Conservation (phyloP, 352 stramenopile genomes). For the Globisporangium emineosum region DNA sequence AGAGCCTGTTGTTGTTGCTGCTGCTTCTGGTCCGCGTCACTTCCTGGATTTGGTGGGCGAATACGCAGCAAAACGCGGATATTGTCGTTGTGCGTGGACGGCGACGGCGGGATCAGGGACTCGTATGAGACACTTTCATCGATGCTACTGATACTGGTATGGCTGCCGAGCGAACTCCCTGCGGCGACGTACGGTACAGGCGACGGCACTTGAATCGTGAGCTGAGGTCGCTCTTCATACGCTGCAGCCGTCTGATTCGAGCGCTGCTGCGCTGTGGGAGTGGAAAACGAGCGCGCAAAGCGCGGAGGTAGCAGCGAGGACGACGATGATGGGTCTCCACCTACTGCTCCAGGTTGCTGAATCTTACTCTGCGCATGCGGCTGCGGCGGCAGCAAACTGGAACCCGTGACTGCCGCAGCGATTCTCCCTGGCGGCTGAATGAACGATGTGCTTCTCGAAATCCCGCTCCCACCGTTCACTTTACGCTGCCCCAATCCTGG, state of each 20-base stretch:
- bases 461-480: neutral
- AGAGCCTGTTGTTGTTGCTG: constrained; percentile 10
- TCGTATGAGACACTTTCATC: constrained; percentile 20
- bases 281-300: constrained; percentile 21
- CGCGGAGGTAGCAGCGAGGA: constrained; percentile 12
- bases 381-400: constrained; percentile 8
- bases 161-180: constrained; percentile 2
- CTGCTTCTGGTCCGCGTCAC: constrained; percentile 20
- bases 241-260: constrained; percentile 9
- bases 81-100: constrained; percentile 37
- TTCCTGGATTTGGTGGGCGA: constrained; percentile 28
- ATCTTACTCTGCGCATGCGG: constrained; percentile 8
- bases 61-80: constrained; percentile 79
- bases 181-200: constrained; percentile 4
- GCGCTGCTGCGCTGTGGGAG: constrained; percentile 3
- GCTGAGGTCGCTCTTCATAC: constrained; percentile 13
- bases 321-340: neutral
- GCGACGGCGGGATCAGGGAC: constrained; percentile 13
- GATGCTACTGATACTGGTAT: constrained; percentile 9
- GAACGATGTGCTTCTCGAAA: constrained; percentile 18
- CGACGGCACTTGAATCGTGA: constrained; percentile 19
- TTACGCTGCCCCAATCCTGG: constrained; percentile 21
- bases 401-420: constrained; percentile 5
- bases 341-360: neutral
- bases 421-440: constrained; percentile 16